These are phyloP conservation scores for Aspergillus candidus DNA, from an alignment of 2,329 filamentous ascomycete genomes.

Conservation along the genomic window DNA sequence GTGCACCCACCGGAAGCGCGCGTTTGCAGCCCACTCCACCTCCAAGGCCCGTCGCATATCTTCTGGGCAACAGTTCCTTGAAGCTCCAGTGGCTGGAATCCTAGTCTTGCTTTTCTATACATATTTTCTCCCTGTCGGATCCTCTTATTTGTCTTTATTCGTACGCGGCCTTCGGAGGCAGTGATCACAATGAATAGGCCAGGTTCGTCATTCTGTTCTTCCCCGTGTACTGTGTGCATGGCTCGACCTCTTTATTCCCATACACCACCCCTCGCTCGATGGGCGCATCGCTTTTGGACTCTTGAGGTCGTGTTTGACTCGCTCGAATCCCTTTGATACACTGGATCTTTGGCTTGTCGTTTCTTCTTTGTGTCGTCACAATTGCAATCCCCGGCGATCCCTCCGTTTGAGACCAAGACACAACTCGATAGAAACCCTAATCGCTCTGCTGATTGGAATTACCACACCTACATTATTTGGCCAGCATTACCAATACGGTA, in stretches of 20 bases:
- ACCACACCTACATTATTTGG: neutral
- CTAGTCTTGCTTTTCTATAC: constrained; percentile 4
- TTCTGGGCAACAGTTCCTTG: constrained; percentile 17
- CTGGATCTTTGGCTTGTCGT: constrained; percentile 1
- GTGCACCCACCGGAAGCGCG: constrained; percentile 18
- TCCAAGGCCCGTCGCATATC: constrained; percentile 21
- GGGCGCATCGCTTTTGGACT: constrained; percentile 1
- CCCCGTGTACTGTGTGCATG: constrained; percentile 15
- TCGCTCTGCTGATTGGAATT: no score
- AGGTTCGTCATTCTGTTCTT: constrained; percentile 39
- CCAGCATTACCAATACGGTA: constrained; percentile 1
- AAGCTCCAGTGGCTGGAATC: constrained; percentile 9
- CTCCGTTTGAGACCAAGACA: constrained; percentile 20
- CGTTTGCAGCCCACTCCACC: constrained; percentile 23
- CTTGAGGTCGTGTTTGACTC: neutral
- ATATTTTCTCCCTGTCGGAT: constrained; percentile 1
- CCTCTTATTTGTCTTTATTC: constrained; percentile 6
- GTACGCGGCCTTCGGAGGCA: constrained; percentile 11
- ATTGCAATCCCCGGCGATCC: constrained; percentile 16
- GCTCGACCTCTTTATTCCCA: constrained; percentile 9
- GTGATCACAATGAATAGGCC: constrained; percentile 42
- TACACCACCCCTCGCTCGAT: constrained; percentile 1
- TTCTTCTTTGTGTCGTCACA: constrained; percentile 10
- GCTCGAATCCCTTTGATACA: constrained; percentile 2
- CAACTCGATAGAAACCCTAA: constrained; percentile 1